Base-by-base conservation (phyloP, 306 rosid genomes). In the Vigna radiata region DNA sequence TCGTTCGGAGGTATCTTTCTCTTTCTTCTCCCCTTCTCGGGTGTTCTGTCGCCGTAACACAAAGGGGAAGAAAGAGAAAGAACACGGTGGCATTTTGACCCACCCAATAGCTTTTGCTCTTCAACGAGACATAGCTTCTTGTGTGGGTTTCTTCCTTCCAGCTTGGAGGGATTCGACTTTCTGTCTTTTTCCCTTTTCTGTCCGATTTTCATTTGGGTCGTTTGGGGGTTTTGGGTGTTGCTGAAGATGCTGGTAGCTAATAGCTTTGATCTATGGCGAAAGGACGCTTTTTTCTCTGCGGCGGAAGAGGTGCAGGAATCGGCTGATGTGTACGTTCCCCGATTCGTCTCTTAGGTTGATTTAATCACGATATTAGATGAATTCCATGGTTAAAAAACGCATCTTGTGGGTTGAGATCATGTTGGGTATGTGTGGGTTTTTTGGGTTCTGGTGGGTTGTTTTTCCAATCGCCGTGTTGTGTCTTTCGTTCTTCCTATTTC, bases 251-350 rank as follows among this genome's bases (percentile, higher is more conserved):
- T 90, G 88, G 97, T 95, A 64, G 97, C 92, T 53, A 91, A 89
- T 58, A 92, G 92, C 70, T 95, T 90, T 81, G 96, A 95, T 92
- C 89, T 89, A 78, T 95, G 99, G 99, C 92, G 85, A 71, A 95
- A 92, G 49, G 99, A 95, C 25, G 72, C 91, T 58, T 95, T 95
- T 85, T 95, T 95, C 89, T 86, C 97, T 69, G 97, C 97, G 0
- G 99, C 99, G 16, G 99, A 95, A 82, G 97, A 90, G 87, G 97
- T 95, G 54, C 99, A 95, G 85, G 99, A 95, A 88, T 95, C 99
- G 12, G 92, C 97, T 73, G 99, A 95, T 64, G 87, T 84, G 99
- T 95, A 86, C 56, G 96, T 62, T 81, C 46, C 27, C 6, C 2
- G 7, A 53, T 72, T 15, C 37, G 10, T 31, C 19, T 58, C 76